Percentiles rank a stretch among this genome's conserved stretches.
Evolutionary conservation across 768 basidiomycete species (phyloP).

Genomic region (Psilocybe subaeruginosa): DNA sequence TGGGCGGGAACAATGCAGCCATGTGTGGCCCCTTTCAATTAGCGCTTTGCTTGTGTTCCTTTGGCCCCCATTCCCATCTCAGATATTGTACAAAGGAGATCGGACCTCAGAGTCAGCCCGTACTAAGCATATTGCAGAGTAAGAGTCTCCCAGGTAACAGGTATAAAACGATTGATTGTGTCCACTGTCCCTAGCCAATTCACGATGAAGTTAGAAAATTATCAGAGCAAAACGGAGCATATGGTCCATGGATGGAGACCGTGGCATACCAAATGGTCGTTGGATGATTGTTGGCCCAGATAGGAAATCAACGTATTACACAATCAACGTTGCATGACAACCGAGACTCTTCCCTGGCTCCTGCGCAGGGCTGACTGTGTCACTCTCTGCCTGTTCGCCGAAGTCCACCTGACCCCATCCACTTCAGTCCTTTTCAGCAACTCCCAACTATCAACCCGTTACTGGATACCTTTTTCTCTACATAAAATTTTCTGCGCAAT

Average conservation of each 20-base stretch:
- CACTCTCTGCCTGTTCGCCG: no score
- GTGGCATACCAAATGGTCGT: no score
- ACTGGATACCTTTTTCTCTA: background rate
- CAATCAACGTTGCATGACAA: background rate
- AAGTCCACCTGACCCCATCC: no score
- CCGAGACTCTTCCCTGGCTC: background rate
- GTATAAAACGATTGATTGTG: constrained; percentile 11
- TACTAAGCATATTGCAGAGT: background rate
- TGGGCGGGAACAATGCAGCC: constrained; percentile 17
- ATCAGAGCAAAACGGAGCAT: background rate
- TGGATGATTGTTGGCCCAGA: background rate
- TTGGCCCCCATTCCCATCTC: background rate
- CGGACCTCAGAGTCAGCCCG: background rate
- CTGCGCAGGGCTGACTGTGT: no score
- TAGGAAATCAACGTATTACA: background rate
- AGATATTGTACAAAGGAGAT: background rate
- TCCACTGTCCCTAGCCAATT: background rate
- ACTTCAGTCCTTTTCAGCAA: no score
- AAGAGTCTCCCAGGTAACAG: constrained; percentile 6
- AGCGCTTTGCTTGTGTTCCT: background rate
- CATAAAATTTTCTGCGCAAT: background rate
- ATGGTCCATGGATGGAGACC: background rate
- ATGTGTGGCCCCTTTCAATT: constrained; percentile 9
- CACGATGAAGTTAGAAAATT: background rate
- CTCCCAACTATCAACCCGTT: background rate